Evolutionary conservation across 176 grass and related monocot species (phyloP), one percentile per base, ranked within the genome.

Genomic region (Saccharum officinarum): DNA sequence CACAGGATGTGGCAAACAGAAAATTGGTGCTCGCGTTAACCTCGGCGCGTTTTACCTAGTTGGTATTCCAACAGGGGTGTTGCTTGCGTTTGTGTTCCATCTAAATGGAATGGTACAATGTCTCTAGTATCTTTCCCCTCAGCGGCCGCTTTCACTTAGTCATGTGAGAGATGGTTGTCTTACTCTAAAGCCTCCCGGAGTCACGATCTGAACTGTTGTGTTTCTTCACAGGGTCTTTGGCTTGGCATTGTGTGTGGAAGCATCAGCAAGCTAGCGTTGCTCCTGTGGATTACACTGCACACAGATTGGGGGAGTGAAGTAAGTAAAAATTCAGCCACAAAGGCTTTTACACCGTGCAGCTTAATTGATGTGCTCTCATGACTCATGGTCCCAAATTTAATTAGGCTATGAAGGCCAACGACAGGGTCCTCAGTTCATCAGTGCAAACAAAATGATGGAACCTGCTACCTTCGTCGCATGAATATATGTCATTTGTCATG

Each of bases 171-270:
- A 15, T 45, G 40, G 5, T 15, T 25, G 5, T 17, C 4, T 23
- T 42, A 71, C 20, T 23, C 4, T 17, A 10, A 71, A 41, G 40
- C 68, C 68, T 38, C 38, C 68, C 2, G 0, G 1, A 52, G 15
- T 52, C 49, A 16, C 49, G 0, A 1, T 72, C 69, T 45, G 34
- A 18, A 39, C 8, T 61, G 4, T 6, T 59, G 52, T 18, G 33
- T 34, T 26, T 8, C 66, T 25, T 57, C 20, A 57, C 6, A 87
- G 70, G 78, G 85, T 64, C 67, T 82, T 57, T 81, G 85, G 85
- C 45, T 87, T 72, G 85, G 78, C 18, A 74, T 87, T 26, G 64
- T 82, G 15, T 87, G 77, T 31, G 85, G 85, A 22, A 64, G 61
- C 30, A 18, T 70, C 60, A 71, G 18, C 12, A 77, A 80, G 38